Evolutionary conservation across 306 rosid species (phyloP).

Genomic region (Betula pendula): DNA sequence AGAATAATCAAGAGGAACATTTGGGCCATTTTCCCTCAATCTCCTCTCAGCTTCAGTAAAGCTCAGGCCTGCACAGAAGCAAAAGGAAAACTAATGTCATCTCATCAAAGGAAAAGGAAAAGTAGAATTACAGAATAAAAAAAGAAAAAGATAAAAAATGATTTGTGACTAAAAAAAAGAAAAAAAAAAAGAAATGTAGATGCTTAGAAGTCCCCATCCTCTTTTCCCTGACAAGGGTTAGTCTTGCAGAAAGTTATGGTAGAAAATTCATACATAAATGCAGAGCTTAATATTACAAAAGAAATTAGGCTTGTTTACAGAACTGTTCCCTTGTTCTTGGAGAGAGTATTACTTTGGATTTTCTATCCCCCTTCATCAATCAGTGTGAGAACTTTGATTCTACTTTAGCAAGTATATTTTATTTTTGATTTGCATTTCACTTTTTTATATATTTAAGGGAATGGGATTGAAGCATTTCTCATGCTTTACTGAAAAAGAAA

Average conservation of each 20-base stretch:
- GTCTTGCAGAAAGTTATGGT: neutral
- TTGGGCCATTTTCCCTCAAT: conserved; percentile 68
- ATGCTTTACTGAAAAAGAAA: neutral
- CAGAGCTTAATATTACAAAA: neutral
- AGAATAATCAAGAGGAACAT: conserved; percentile 60
- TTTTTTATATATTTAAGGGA: neutral
- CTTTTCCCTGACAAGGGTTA: neutral
- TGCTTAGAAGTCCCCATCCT: neutral
- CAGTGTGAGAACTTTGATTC: neutral
- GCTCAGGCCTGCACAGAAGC: conserved; percentile 61
- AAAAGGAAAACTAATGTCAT: conserved; percentile 4
- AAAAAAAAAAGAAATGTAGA: neutral
- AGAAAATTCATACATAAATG: neutral
- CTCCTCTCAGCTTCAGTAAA: conserved; percentile 79
- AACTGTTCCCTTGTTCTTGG: neutral
- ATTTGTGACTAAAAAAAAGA: neutral
- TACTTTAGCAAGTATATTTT: neutral
- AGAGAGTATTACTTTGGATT: neutral
- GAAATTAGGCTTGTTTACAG: neutral
- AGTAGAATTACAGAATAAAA: neutral
- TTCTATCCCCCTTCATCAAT: neutral
- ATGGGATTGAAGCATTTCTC: neutral
- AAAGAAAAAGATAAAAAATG: neutral
- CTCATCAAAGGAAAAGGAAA: neutral
- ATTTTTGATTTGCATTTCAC: neutral